Evolutionary conservation across 176 grass and related monocot species (phyloP).

Genomic region (Cocos nucifera): DNA sequence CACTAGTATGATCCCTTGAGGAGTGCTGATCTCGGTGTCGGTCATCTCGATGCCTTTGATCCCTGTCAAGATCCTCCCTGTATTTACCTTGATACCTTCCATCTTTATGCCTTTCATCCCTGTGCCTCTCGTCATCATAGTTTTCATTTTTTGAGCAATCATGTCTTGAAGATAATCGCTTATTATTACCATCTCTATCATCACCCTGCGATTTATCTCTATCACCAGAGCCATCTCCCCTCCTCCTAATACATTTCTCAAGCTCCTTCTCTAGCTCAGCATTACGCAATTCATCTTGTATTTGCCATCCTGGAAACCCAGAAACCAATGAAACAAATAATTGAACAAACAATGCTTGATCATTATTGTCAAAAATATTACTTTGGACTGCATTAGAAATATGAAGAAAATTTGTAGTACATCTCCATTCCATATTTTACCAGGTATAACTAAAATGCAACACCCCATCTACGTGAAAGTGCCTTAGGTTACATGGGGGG

Average conservation of each 20-base stretch:
- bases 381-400: too few relatives aligned
- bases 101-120: constrained; percentile 28
- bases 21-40: constrained; percentile 11
- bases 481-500: too few relatives aligned
- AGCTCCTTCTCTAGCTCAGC: constrained; percentile 17
- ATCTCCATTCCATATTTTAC: too few relatives aligned
- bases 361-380: too few relatives aligned
- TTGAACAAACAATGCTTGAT: too few relatives aligned
- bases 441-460: too few relatives aligned
- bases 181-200: constrained; percentile 10
- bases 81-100: constrained; percentile 15
- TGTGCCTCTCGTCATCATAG: constrained; percentile 11
- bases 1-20: constrained; percentile 16
- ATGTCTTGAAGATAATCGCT: constrained; percentile 6
- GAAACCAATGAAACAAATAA: too few relatives aligned
- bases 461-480: too few relatives aligned
- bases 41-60: constrained; percentile 21
- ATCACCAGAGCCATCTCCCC: constrained; percentile 18
- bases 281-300: constrained; percentile 20
- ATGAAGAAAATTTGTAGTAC: too few relatives aligned
- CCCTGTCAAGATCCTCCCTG: constrained; percentile 23
- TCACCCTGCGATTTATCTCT: constrained; percentile 26
- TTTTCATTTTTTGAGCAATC: constrained; percentile 4
- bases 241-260: constrained; percentile 14
- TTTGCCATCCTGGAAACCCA: constrained; percentile 14